Evolutionary conservation across 805 yeast species (phyloP), one percentile per base, ranked within the genome.

Genomic region (Pichia pseudocactophila): DNA sequence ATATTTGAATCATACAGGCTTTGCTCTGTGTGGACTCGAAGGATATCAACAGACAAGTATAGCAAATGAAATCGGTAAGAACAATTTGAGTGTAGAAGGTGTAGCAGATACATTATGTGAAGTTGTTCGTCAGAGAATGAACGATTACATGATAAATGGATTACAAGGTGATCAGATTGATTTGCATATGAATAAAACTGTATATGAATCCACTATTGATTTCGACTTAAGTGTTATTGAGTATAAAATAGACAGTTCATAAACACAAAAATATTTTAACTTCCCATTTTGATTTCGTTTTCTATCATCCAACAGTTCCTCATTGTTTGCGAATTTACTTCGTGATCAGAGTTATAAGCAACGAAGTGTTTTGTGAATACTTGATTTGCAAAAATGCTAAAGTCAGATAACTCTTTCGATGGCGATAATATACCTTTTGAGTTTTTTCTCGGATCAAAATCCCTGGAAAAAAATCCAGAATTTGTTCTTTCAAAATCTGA

Each of bases 21-120:
- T 85, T 48, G 80, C 77, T 5, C 85, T 95, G 71, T 92, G 98
- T 65, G 97, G 97, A 1, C 65, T 89, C 28, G 76, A 82, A 0
- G 76, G 73, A 7, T 71, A 72, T 34, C 51, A 52, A n/a, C 82
- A 83, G 22, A 76, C 82, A 0, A 71, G 78, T 4, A 66, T 82
- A 27, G 43, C 57, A 3, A 57, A 63, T 16, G 58, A 55, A 50
- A 35, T 48, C 36, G 46, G 37, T 5, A 30, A 36, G 4, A 9
- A n/a, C 19, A 59, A 56, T 8, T 25, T 53, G 47, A 51, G 16
- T 44, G 70, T 78, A 11, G 70, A 75, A 2, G 51, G 58, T 7
- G 48, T 40, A 4, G 37, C 37, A 7, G 41, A 37, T 30, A 20
- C 57, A 15, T 70, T 79, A 47, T 75, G 68, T 1, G 55, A 61